Percentiles rank a stretch among this genome's conserved stretches.
phyloP scores from a whole-genome alignment of 805 yeast species.

The Candida caryicola region DNA sequence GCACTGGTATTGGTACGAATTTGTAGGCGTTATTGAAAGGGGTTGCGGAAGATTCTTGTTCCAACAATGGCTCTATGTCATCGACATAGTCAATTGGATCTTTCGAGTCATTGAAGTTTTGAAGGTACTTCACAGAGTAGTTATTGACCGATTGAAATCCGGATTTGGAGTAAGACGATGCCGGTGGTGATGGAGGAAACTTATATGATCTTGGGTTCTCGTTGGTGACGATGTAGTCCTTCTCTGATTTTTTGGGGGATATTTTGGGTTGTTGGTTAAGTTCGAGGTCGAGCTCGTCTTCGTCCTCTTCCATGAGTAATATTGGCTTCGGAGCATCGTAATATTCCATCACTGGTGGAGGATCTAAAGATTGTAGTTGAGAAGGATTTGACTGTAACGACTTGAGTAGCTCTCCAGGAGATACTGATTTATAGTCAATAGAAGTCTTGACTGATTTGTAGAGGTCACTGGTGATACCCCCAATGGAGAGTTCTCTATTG shows the following conservation, averaged over 20 bases:
- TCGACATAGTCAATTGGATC: conserved; percentile 24
- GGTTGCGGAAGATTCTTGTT: conserved; percentile 4
- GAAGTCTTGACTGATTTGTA: conserved; percentile 18
- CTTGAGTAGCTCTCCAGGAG: conserved; percentile 33
- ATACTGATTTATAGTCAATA: conserved; percentile 29
- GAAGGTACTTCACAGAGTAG: conserved; percentile 44
- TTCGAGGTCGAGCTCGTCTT: conserved; percentile 11
- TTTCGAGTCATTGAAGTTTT: conserved; percentile 20
- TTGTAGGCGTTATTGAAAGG: conserved; percentile 10
- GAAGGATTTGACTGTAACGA: conserved; percentile 8
- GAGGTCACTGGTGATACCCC: conserved; percentile 39
- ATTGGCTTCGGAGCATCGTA: conserved; percentile 22
- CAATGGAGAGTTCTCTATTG: conserved; percentile 58
- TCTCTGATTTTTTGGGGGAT: conserved; percentile 10
- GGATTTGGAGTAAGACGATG: conserved; percentile 3
- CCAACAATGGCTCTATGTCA: conserved; percentile 34
- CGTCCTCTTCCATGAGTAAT: conserved; percentile 29
- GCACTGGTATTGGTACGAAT: conserved; percentile 42
- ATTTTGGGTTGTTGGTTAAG: conserved; percentile 1
- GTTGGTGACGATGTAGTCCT: conserved; percentile 49
- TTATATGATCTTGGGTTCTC: conserved; percentile 49
- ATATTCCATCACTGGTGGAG: conserved; percentile 4
- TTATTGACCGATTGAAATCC: conserved; percentile 17
- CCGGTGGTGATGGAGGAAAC: conserved; percentile 51
- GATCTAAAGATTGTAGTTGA: conserved; percentile 1